phyloP scores from a whole-genome alignment of 148 eudicot genomes.

The Rhododendron mucronatum region DNA sequence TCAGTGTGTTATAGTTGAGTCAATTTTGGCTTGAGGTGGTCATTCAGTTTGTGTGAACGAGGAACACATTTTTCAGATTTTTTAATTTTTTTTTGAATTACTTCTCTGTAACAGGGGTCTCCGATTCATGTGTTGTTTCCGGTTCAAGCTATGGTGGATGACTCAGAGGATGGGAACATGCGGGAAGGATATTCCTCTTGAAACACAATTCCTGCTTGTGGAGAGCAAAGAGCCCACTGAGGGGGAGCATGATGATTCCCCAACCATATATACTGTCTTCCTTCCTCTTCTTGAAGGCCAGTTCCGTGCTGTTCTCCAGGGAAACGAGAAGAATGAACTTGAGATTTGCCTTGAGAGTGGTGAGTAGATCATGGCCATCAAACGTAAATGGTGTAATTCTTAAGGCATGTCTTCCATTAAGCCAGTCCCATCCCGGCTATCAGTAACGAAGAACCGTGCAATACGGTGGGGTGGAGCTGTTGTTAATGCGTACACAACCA shows the following conservation, averaged over 20 bases:
- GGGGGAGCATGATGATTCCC: slow-evolving; percentile 44
- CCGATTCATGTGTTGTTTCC: slow-evolving; percentile 83
- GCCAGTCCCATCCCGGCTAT: slow-evolving; percentile 21
- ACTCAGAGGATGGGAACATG: slow-evolving; percentile 89
- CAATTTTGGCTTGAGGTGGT: not conserved
- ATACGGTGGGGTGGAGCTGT: slow-evolving; percentile 22
- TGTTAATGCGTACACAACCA: slow-evolving; percentile 12
- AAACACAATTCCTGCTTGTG: slow-evolving; percentile 86
- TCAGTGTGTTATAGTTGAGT: not conserved
- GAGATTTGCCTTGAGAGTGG: slow-evolving; percentile 99
- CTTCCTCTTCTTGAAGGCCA: slow-evolving; percentile 90
- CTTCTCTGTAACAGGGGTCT: slow-evolving; percentile 47
- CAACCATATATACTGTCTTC: slow-evolving; percentile 75
- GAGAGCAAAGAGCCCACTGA: slow-evolving; percentile 65
- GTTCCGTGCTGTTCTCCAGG: slow-evolving; percentile 94
- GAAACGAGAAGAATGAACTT: slow-evolving; percentile 70
- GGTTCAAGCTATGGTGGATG: slow-evolving; percentile 99
- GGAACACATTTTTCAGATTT: not conserved
- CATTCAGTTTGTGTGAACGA: not conserved
- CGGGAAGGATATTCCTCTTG: slow-evolving; percentile 83
- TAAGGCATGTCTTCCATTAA: slow-evolving; percentile 12
- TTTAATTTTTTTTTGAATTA: not conserved
- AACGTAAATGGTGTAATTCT: slow-evolving; percentile 7
- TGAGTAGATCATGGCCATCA: slow-evolving; percentile 43
- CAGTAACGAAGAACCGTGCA: slow-evolving; percentile 16